Evolutionary conservation across 805 yeast genomes (phyloP), one percentile per base, ranked within the genome.

Genomic region (Candida hispaniensis): DNA sequence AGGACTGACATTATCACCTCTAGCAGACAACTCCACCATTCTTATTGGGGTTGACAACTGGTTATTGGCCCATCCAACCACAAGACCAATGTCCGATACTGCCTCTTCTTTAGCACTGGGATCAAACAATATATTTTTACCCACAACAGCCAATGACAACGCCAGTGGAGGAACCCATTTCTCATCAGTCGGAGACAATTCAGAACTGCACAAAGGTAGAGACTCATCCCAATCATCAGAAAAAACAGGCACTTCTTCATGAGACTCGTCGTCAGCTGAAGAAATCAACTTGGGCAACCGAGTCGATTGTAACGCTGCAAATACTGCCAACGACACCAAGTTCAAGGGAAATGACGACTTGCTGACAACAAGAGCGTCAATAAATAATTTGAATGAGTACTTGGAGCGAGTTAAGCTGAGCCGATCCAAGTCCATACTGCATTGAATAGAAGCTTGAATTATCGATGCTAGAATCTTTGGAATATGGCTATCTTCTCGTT

Each of bases 31-130:
- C 30, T 75, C 73, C n/a, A 79, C 55, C 12, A 79, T 74, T 44
- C 74, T 66, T 3, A 85, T 61, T 1, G 96, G 94, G 0, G 93
- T 67, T 7, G 75, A 69, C 1, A 81, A 70, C 39, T 65, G 62
- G n/a, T 73, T 74, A 39, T 74, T 60, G 39, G 70, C 69, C 73
- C 78, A 88, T 19, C 86, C 75, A 3, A 81, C 52, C 29, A 85
- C 61, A 13, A 88, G 44, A 1, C 94, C 94, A 41, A 80, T 77
- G 44, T 88, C 94, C 41, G 85, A 66, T 2, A 86, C 94, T 42
- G 75, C 80, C 52, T 81, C 86, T 55, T 88, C 98, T 41, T 77
- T 80, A n/a, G 71, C 60, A 1, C 93, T 75, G 0, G 98, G 97
- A 51, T 88, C 98, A 15, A 86, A 62, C 14, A 83, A 56, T 7